Evolutionary conservation across 2,329 filamentous ascomycete species (phyloP).

Genomic region (Fusarium sp.): DNA sequence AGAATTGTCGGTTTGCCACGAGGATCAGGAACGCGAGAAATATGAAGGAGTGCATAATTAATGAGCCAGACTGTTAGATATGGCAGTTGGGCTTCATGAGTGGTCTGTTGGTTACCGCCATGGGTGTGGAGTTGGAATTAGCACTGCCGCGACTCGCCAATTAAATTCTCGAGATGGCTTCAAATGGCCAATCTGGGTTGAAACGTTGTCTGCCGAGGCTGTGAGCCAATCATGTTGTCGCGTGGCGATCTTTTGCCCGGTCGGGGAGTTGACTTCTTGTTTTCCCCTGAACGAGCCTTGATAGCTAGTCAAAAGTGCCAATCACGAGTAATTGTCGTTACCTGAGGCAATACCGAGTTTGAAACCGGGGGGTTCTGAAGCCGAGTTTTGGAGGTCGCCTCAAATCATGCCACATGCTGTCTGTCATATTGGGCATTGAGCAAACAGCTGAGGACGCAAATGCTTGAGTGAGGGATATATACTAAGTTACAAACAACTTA

Average conservation of each 20-base stretch:
- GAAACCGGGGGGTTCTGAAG: slow-evolving; percentile 9
- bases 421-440: too few species aligned
- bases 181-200: slow-evolving; percentile 16
- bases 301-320: slow-evolving; percentile 32
- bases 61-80: slow-evolving; percentile 12
- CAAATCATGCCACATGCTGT: too few species aligned
- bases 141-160: slow-evolving; percentile 27
- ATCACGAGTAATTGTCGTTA: slow-evolving; percentile 20
- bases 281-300: slow-evolving; percentile 26
- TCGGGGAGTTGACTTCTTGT: slow-evolving; percentile 30
- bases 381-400: slow-evolving; percentile 12
- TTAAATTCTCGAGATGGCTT: slow-evolving; percentile 5
- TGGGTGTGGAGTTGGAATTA: slow-evolving; percentile 29
- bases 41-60: slow-evolving; percentile 33
- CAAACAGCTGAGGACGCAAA: too few species aligned
- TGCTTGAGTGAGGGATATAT: too few species aligned
- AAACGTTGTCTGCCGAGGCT: slow-evolving; percentile 24
- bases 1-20: too few species aligned
- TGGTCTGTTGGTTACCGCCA: slow-evolving; percentile 35
- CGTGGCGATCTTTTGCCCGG: slow-evolving; percentile 31
- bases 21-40: too few species aligned
- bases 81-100: slow-evolving; percentile 17
- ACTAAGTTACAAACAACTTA: background rate
- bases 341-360: background rate
- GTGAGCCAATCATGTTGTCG: slow-evolving; percentile 13